Evolutionary conservation across 768 basidiomycete genomes (phyloP).

Genomic region (Chalciporus pseudorubinellus): DNA sequence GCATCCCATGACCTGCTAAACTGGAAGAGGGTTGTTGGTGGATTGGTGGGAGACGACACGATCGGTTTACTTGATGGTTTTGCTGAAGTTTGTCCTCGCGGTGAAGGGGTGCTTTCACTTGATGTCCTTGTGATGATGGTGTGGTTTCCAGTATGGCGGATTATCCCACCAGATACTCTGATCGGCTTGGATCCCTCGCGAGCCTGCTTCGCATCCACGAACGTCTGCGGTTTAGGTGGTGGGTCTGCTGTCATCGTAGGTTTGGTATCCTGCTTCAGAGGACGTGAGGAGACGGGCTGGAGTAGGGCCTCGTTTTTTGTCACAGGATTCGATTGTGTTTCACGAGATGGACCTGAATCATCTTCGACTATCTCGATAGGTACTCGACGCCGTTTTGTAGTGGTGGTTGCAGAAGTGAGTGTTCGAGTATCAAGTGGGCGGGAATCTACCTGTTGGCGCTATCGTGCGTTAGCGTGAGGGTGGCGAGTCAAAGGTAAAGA

Average conservation of each 20-base stretch:
- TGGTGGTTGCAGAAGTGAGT: neutral
- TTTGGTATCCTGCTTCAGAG: conserved; percentile 20
- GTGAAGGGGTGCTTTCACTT: conserved; percentile 4
- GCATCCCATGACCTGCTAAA: conserved; percentile 62
- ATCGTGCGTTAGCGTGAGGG: neutral
- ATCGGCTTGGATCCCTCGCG: conserved; percentile 46
- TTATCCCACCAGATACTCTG: conserved; percentile 69
- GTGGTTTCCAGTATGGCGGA: conserved; percentile 59
- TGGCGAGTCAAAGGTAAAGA: neutral
- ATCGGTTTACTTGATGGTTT: conserved; percentile 3
- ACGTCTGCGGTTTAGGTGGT: conserved; percentile 35
- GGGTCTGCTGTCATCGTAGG: conserved; percentile 5
- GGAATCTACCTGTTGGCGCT: conserved; percentile 3
- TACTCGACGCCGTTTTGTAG: conserved; percentile 52
- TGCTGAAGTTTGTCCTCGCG: conserved; percentile 1
- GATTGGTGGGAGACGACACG: conserved; percentile 16
- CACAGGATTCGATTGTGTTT: neutral
- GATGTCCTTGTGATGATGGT: conserved; percentile 49
- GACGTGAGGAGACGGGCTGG: conserved; percentile 40
- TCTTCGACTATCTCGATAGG: conserved; percentile 62
- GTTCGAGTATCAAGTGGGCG: conserved; percentile 8
- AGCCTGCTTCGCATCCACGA: conserved; percentile 56
- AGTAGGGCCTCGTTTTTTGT: conserved; percentile 29
- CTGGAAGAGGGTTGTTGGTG: conserved; percentile 53
- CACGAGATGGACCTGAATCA: conserved; percentile 5